These are phyloP conservation scores for Aureobasidium sp. DNA, from an alignment of 2,329 filamentous ascomycete genomes.

Conservation along the genomic window DNA sequence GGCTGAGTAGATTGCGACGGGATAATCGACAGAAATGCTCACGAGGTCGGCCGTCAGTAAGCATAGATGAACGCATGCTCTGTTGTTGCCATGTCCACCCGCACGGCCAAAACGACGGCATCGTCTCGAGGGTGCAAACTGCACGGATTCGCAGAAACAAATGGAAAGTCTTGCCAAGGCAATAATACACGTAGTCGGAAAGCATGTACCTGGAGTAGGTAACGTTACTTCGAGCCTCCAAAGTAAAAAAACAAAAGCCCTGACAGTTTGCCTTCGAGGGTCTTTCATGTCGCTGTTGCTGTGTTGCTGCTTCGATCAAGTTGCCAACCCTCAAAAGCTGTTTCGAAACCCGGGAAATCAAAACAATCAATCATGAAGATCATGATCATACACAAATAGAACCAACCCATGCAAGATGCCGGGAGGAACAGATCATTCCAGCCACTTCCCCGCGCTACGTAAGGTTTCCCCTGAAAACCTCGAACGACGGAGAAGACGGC, in stretches of 20 bases:
- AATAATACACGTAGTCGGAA: background rate
- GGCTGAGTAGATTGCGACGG: constrained; percentile 4
- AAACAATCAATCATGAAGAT: constrained; percentile 7
- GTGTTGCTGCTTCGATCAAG: background rate
- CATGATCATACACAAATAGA: constrained; percentile 12
- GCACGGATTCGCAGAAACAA: background rate
- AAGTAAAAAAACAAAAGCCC: background rate
- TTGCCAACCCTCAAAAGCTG: background rate
- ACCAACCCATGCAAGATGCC: background rate
- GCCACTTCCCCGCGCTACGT: constrained; percentile 3
- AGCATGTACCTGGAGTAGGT: background rate
- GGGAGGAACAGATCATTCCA: constrained; percentile 2
- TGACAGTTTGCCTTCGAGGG: no score
- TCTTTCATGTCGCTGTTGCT: background rate
- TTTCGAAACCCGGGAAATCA: constrained; percentile 1
- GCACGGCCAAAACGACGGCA: background rate
- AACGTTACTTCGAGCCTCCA: background rate
- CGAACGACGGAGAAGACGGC: background rate
- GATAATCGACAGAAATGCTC: background rate
- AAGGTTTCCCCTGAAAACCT: constrained; percentile 3
- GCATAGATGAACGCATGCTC: background rate
- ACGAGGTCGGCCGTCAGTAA: background rate
- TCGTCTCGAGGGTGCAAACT: background rate
- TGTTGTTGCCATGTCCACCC: constrained; percentile 1
- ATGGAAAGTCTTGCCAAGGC: constrained; percentile 4